Percentiles rank a stretch among this genome's conserved stretches.
Conservation (phyloP, 768 basidiomycete species). For the Leucosporidium scottii region DNA sequence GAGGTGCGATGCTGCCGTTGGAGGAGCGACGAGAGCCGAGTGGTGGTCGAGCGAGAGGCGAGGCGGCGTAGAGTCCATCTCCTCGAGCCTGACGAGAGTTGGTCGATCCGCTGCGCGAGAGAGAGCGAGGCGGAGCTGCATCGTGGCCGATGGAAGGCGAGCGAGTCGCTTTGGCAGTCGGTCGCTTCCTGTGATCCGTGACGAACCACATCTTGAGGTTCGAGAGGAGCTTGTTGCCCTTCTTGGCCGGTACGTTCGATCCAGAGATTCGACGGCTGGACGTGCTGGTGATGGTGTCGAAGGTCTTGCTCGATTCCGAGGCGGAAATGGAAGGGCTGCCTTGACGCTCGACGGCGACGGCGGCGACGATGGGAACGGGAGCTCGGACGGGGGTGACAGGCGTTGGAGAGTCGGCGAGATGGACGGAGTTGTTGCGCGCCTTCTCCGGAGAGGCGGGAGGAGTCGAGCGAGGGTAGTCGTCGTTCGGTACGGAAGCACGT, state of each 20-base stretch:
- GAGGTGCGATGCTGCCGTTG: conserved; percentile 19
- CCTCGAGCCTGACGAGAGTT: no score
- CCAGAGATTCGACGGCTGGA: conserved; percentile 35
- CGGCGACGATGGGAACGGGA: no score
- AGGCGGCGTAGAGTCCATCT: conserved; percentile 46
- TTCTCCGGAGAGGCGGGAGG: not conserved
- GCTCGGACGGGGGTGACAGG: no score
- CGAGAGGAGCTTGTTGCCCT: conserved; percentile 60
- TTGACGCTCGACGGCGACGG: no score
- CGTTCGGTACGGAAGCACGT: no score
- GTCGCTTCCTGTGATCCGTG: conserved; percentile 73
- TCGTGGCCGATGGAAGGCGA: no score
- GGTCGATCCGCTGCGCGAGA: no score
- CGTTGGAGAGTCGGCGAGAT: no score
- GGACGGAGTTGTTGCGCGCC: no score
- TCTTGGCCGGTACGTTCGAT: conserved; percentile 41
- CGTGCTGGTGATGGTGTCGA: conserved; percentile 59
- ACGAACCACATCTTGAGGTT: conserved; percentile 88
- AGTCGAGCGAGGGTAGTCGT: conserved; percentile 1
- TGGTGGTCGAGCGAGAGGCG: conserved; percentile 34
- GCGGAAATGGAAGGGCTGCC: no score
- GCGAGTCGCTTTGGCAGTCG: conserved; percentile 46
- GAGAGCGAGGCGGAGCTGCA: no score
- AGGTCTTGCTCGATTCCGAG: not conserved
- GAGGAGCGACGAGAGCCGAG: conserved; percentile 31